Conservation (phyloP, 2,329 filamentous ascomycete genomes). For the Pyrenochaeta sp. region DNA sequence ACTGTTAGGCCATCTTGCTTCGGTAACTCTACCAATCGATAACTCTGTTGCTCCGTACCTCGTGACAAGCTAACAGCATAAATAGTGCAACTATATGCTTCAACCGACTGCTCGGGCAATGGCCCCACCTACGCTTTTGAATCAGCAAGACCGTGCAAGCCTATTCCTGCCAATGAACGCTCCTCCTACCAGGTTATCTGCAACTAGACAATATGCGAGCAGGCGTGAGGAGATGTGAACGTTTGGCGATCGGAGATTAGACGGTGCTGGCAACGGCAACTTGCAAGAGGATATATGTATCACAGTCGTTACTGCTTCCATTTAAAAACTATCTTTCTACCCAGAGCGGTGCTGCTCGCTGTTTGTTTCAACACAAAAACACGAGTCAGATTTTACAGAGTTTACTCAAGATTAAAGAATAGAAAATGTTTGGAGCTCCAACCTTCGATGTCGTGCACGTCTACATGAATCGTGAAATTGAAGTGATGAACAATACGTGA, state of each 20-base stretch:
- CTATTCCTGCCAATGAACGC: conserved; percentile 4
- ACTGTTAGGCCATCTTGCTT: conserved; percentile 1
- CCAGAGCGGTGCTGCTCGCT: background rate
- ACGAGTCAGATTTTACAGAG: background rate
- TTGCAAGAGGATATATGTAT: background rate
- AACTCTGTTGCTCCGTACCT: background rate
- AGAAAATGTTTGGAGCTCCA: no score
- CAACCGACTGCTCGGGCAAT: background rate
- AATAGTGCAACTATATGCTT: conserved; percentile 3
- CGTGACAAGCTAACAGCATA: background rate
- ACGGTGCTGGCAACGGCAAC: conserved; percentile 4
- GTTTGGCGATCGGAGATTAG: background rate
- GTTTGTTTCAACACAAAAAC: conserved; percentile 3
- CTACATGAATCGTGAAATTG: no score
- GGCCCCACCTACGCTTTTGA: conserved; percentile 1
- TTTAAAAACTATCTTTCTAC: background rate
- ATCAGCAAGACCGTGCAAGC: background rate
- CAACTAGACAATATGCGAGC: background rate
- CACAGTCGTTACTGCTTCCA: background rate
- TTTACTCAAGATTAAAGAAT: background rate
- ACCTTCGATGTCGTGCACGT: no score
- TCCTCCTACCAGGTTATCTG: conserved; percentile 2
- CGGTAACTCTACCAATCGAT: background rate
- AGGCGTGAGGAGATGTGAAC: background rate
- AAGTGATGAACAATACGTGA: no score